Evolutionary conservation across 208 protist genomes (phyloP).

Genomic region (Trypanosomatidae sp.): DNA sequence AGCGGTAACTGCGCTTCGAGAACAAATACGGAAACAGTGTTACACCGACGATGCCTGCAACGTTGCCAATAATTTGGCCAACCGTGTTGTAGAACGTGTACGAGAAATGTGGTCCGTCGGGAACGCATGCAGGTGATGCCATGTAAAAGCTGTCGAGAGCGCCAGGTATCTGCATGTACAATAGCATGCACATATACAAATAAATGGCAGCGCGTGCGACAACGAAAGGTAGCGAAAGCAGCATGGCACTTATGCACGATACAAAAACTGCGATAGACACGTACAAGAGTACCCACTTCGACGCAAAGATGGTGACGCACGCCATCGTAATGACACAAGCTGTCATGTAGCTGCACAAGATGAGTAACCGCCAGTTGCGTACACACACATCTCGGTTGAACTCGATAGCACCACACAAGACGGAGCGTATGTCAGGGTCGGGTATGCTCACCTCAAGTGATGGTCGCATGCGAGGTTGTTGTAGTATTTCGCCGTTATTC

Average conservation of each 20-base stretch:
- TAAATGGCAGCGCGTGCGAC: conserved; percentile 29
- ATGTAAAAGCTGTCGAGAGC: conserved; percentile 33
- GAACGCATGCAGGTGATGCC: conserved; percentile 16
- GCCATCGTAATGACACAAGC: conserved; percentile 6
- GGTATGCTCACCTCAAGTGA: no score
- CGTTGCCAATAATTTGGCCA: conserved; percentile 19
- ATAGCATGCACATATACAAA: conserved; percentile 17
- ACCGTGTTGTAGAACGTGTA: conserved; percentile 57
- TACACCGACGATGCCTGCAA: conserved; percentile 21
- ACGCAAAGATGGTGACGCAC: conserved; percentile 7
- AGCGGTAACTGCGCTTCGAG: conserved; percentile 30
- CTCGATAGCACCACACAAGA: conserved; percentile 7
- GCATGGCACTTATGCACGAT: conserved; percentile 2
- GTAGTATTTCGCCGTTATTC: no score
- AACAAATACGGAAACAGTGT: conserved; percentile 38
- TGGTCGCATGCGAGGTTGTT: no score
- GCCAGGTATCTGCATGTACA: conserved; percentile 28
- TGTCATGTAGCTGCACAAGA: conserved; percentile 12
- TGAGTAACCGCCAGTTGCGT: conserved; percentile 10
- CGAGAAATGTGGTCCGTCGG: conserved; percentile 35
- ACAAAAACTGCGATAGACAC: conserved; percentile 4
- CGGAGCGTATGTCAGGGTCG: no score
- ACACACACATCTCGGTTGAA: conserved; percentile 7
- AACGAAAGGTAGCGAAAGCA: conserved; percentile 13
- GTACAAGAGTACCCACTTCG: conserved; percentile 3